Base-by-base conservation (phyloP, 202 grass and related monocot genomes). In the Musa balbisiana region DNA sequence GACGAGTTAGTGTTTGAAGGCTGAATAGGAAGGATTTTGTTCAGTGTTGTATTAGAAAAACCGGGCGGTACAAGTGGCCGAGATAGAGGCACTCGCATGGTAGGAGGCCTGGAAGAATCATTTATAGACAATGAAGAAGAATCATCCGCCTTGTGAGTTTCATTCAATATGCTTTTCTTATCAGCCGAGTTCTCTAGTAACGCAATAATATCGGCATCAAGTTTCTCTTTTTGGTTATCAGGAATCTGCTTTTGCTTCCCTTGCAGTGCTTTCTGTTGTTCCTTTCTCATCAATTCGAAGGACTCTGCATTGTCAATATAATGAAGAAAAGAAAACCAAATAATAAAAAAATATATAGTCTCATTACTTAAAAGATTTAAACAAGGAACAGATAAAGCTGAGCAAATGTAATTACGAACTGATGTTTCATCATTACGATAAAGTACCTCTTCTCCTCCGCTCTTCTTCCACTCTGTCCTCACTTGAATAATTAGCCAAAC, bases 251-350 rank as follows among this genome's bases (percentile, higher is more conserved):
- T 8, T n/a, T 21, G 16, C 76, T 94, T 98, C 79, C 89, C 96
- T 77, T 90, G 91, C 72, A 99, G 71, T 69, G 79, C 43, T 88
- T 88, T 92, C 52, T 99, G 91, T 77, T 95, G 96, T 80, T 99
- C 89, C 82, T 99, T 92, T 81, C 96, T 99, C 91, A 99, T 99
- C 68, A 92, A 73, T 77, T 99, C 96, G 84, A 99, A 99, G 50
- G 96, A 99, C 55, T 80, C 96, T 99, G 89, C 80, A 85, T 43
- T 43, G 33, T 43, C 33, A 43, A 43, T 43, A 43, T 55, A 65
- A 53, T 15, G 62, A 73, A 49, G 62, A 49, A 80, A 10, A 72
- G 66, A 55, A 63, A 27, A 6, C 58, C 72, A 23, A 67, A 78
- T 53, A 80, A 80, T 74, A 13, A 72, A 43, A 43, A n/a, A 21